Evolutionary conservation across 108 stramenopile species (phyloP).

Genomic region (Fistulifera pelliculosa): DNA sequence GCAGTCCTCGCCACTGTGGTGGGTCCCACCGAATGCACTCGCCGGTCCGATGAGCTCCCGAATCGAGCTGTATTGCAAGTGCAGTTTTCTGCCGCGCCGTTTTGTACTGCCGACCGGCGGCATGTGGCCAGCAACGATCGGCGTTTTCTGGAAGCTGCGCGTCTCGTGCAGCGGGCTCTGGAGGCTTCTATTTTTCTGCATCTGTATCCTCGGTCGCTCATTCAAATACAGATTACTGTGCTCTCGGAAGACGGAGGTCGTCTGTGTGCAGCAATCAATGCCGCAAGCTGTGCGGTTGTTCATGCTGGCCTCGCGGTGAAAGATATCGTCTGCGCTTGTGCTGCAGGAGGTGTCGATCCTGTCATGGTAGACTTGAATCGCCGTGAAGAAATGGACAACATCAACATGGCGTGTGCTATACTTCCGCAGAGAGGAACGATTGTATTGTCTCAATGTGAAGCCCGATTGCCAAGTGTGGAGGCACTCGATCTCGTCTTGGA

Average conservation of each 20-base stretch:
- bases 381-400: constrained; percentile 58
- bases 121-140: constrained; percentile 66
- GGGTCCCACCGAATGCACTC: constrained; percentile 57
- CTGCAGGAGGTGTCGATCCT: constrained; percentile 50
- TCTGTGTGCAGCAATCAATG: constrained; percentile 78
- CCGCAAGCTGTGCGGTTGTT: constrained; percentile 67
- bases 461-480: constrained; percentile 50
- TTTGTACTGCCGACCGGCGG: constrained; percentile 44
- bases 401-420: constrained; percentile 70
- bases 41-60: constrained; percentile 64
- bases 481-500: constrained; percentile 62
- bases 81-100: constrained; percentile 49
- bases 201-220: constrained; percentile 69
- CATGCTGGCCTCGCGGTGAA: constrained; percentile 79
- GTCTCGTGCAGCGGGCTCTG: constrained; percentile 59
- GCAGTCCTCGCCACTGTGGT: constrained; percentile 48
- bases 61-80: constrained; percentile 74
- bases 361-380: constrained; percentile 75
- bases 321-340: constrained; percentile 78
- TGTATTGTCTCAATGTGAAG: constrained; percentile 81
- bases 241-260: constrained; percentile 82
- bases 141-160: constrained; percentile 65
- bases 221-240: constrained; percentile 55
- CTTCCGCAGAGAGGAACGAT: constrained; percentile 80
- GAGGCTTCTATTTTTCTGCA: constrained; percentile 72